These are phyloP conservation scores for Mycotypha africana DNA, from an alignment of 371 early-diverging fungal species.

Conservation along the genomic window DNA sequence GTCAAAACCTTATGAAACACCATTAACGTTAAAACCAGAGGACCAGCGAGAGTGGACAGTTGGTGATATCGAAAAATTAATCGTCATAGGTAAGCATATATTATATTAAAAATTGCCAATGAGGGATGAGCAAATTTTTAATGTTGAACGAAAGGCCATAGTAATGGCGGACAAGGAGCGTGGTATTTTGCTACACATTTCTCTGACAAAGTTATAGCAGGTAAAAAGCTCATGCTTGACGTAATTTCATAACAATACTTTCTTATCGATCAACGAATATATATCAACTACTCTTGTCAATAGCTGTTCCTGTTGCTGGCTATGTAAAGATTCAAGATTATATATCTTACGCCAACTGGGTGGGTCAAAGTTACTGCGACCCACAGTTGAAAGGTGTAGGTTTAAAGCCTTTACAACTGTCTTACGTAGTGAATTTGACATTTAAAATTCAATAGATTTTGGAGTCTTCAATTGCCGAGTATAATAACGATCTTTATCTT, in stretches of 20 bases:
- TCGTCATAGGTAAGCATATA: constrained; percentile 20
- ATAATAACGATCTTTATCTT: constrained; percentile 64
- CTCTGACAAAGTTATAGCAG: constrained; percentile 62
- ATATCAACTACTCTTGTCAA: no score
- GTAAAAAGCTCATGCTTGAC: no score
- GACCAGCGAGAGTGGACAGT: constrained; percentile 13
- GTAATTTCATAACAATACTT: no score
- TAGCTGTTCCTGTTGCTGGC: constrained; percentile 64
- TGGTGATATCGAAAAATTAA: constrained; percentile 9
- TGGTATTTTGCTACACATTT: constrained; percentile 66
- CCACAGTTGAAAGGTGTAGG: constrained; percentile 56
- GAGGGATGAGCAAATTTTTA: background rate
- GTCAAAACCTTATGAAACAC: constrained; percentile 7
- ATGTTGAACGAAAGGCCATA: constrained; percentile 43
- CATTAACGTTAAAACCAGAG: constrained; percentile 2
- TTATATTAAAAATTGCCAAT: background rate
- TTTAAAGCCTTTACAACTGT: background rate
- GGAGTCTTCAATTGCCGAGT: constrained; percentile 65
- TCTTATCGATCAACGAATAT: no score
- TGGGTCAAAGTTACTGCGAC: constrained; percentile 57
- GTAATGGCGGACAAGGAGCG: constrained; percentile 75
- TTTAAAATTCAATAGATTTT: constrained; percentile 36
- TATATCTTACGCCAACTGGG: constrained; percentile 55
- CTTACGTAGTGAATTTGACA: background rate
- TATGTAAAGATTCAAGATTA: constrained; percentile 69